Evolutionary conservation across 371 early-diverging fungal genomes (phyloP).

Genomic region (Nematocida sp.): DNA sequence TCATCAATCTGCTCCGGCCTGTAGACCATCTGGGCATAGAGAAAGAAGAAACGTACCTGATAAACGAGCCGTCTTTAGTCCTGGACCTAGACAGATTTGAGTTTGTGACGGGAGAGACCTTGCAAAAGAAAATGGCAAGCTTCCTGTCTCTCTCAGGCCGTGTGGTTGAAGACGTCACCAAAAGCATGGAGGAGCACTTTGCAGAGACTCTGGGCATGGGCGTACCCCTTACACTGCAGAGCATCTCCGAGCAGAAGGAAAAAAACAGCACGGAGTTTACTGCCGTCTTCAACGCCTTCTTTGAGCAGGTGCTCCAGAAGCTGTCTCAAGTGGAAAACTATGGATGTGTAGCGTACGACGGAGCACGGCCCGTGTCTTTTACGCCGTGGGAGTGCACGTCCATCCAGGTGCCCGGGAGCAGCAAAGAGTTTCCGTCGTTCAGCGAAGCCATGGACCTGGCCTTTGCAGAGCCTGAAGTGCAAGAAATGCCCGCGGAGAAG

Average conservation of each 20-base stretch:
- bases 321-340: slow-evolving; percentile 34
- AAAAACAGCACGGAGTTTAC: slow-evolving; percentile 6
- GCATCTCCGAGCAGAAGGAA: neutral
- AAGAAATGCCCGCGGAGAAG: slow-evolving; percentile 37
- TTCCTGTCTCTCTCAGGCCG: slow-evolving; percentile 33
- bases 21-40: slow-evolving; percentile 41
- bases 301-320: slow-evolving; percentile 1
- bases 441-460: slow-evolving; percentile 44
- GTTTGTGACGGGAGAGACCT: slow-evolving; percentile 29
- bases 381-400: slow-evolving; percentile 21
- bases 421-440: slow-evolving; percentile 14
- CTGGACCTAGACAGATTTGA: slow-evolving; percentile 31
- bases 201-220: neutral
- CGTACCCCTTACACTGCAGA: neutral
- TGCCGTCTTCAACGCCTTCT: slow-evolving; percentile 46
- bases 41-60: slow-evolving; percentile 21
- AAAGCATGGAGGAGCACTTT: neutral
- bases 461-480: slow-evolving; percentile 12
- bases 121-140: slow-evolving; percentile 40
- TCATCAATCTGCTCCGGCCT: slow-evolving; percentile 28
- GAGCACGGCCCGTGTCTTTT: slow-evolving; percentile 29
- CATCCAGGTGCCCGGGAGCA: neutral
- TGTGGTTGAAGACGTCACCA: slow-evolving; percentile 24
- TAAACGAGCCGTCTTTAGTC: slow-evolving; percentile 23
- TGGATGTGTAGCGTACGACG: slow-evolving; percentile 33